Conservation (phyloP, 2,329 filamentous ascomycete genomes). For the Aspergillus proliferans region DNA sequence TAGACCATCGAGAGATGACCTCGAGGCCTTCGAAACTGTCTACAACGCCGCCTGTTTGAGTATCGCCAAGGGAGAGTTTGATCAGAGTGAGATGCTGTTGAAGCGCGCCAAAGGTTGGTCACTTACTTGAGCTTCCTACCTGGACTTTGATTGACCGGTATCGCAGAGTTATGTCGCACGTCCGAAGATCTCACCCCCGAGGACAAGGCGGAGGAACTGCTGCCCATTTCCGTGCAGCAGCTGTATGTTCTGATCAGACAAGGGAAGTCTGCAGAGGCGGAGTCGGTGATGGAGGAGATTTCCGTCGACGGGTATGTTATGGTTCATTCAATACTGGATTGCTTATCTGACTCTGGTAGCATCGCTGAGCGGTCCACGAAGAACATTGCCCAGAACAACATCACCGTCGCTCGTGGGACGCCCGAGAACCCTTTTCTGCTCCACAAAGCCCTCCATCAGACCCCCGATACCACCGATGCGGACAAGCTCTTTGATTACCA, state of each 20-base stretch:
- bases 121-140: not conserved
- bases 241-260: slow-evolving; percentile 53
- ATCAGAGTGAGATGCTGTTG: slow-evolving; percentile 53
- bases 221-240: slow-evolving; percentile 57
- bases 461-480: slow-evolving; percentile 40
- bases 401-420: slow-evolving; percentile 42
- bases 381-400: slow-evolving; percentile 56
- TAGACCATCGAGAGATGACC: slow-evolving; percentile 51
- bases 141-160: not conserved
- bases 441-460: slow-evolving; percentile 51
- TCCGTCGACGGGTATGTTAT: slow-evolving; percentile 44
- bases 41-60: slow-evolving; percentile 60
- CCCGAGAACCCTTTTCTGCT: slow-evolving; percentile 52
- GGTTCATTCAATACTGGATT: not conserved
- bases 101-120: slow-evolving; percentile 50
- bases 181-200: slow-evolving; percentile 54
- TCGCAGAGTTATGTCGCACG: slow-evolving; percentile 51
- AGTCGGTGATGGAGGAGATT: slow-evolving; percentile 46
- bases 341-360: slow-evolving; percentile 25
- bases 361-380: slow-evolving; percentile 54
- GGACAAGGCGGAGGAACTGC: slow-evolving; percentile 53
- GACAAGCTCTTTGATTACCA: slow-evolving; percentile 57
- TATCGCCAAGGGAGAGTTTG: slow-evolving; percentile 55
- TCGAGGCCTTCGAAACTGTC: slow-evolving; percentile 59
- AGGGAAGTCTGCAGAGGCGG: slow-evolving; percentile 52